Percentiles rank a stretch among this genome's conserved stretches.
Conservation (phyloP, 495 filamentous ascomycete species). For the Podospora australis region DNA sequence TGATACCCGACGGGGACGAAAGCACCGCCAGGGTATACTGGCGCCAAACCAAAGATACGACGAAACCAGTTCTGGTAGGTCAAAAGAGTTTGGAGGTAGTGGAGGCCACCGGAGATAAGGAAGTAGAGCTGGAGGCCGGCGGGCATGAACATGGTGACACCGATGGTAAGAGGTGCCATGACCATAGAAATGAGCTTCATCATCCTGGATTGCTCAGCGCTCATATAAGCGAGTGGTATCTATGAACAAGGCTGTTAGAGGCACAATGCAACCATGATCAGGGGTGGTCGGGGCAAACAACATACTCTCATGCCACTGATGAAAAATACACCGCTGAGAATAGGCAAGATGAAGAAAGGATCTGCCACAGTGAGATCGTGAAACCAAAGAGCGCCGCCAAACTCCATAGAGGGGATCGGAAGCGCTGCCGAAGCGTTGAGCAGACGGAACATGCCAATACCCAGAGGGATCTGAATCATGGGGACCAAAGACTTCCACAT, state of each 20-base stretch:
- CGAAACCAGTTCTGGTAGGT: slow-evolving; percentile 48
- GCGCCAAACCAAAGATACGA: slow-evolving; percentile 39
- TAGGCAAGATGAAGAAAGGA: slow-evolving; percentile 68
- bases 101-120: slow-evolving; percentile 47
- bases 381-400: slow-evolving; percentile 70
- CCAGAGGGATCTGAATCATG: slow-evolving; percentile 61
- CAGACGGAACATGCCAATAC: slow-evolving; percentile 74
- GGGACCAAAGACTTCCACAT: slow-evolving; percentile 49
- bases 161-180: slow-evolving; percentile 55
- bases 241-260: slow-evolving; percentile 1
- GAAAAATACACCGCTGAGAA: slow-evolving; percentile 42
- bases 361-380: slow-evolving; percentile 70
- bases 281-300: slow-evolving; percentile 7
- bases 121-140: slow-evolving; percentile 70
- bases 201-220: slow-evolving; percentile 30
- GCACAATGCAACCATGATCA: neutral
- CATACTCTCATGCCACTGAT: slow-evolving; percentile 54
- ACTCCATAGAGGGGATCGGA: slow-evolving; percentile 71
- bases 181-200: slow-evolving; percentile 48
- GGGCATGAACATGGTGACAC: slow-evolving; percentile 59
- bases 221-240: slow-evolving; percentile 31
- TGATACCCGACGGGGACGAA: slow-evolving; percentile 14
- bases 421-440: slow-evolving; percentile 64
- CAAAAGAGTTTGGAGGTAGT: slow-evolving; percentile 50
- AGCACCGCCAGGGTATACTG: slow-evolving; percentile 27